Evolutionary conservation across 2,329 filamentous ascomycete species (phyloP).

Genomic region (Boeremia lycopersici): DNA sequence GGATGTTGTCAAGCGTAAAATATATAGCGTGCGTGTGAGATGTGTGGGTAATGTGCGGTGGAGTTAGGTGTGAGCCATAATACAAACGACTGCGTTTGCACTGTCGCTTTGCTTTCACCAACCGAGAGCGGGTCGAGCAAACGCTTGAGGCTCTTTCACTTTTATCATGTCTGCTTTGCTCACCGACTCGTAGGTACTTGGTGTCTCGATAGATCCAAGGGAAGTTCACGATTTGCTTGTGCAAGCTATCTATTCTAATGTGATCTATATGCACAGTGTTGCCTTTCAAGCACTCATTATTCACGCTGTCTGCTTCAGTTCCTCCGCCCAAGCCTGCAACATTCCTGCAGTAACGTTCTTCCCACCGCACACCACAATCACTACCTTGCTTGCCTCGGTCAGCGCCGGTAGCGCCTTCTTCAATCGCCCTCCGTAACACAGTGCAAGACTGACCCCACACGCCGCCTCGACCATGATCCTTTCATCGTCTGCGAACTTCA

Average conservation of each 20-base stretch:
- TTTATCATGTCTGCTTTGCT: too few relatives aligned
- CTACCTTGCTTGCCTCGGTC: constrained; percentile 71
- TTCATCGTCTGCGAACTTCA: constrained; percentile 79
- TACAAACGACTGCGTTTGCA: too few relatives aligned
- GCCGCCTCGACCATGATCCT: constrained; percentile 78
- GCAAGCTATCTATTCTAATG: background rate
- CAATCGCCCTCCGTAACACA: constrained; percentile 67
- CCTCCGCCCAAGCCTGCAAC: constrained; percentile 13
- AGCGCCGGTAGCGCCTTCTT: constrained; percentile 52
- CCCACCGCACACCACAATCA: constrained; percentile 82
- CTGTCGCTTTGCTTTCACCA: too few relatives aligned
- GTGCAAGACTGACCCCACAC: constrained; percentile 77
- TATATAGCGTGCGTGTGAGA: too few relatives aligned
- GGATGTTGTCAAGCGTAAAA: too few relatives aligned
- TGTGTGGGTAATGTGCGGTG: too few relatives aligned
- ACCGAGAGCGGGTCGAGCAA: too few relatives aligned
- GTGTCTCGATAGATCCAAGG: too few relatives aligned
- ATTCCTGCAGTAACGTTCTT: constrained; percentile 53
- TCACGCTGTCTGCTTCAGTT: constrained; percentile 1
- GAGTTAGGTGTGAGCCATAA: too few relatives aligned
- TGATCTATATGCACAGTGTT: background rate
- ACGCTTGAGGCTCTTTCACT: too few relatives aligned
- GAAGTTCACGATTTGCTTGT: too few relatives aligned
- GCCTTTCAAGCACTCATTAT: background rate
- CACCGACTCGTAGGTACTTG: too few relatives aligned